Evolutionary conservation across 2,329 filamentous ascomycete genomes (phyloP), one percentile per base, ranked within the genome.

Genomic region (Neofusicoccum parvum): DNA sequence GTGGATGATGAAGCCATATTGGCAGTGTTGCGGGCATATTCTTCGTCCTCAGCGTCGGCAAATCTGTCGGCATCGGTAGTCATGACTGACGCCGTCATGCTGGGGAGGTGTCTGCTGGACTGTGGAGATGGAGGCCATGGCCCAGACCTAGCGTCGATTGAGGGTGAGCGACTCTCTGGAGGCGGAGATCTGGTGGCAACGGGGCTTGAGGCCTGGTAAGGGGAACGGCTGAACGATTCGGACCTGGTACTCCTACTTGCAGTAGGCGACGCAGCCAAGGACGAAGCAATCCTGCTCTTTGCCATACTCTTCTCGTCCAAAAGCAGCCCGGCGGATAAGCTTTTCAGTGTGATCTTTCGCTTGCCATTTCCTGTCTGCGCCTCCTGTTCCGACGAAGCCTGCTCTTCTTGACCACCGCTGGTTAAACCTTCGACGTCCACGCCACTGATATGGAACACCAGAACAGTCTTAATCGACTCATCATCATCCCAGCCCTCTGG

Each of bases 341-440:
- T 85, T 15, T 85, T 83, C n/a, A 92, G 78, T 15, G 82, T 84
- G 56, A 92, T 80, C 66, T 88, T 86, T 27, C 89, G 83, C 73
- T 90, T 91, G 23, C 88, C 89, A 66, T 88, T 81, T 73, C 86
- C 89, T 27, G 82, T 48, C 27, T 51, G 27, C 67, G 54, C 23
- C 15, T 58, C 39, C 14, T 58, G 27, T n/a, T 20, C 32, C 17
- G 23, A 39, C 53, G 11, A 62, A 65, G 15, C 63, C 43, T n/a
- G 51, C 67, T 54, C 70, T 73, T 20, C 64, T 41, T 5, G 71
- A 65, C 43, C 67, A 67, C 34, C 73, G 70, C 53, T 68, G 6
- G 72, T 72, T 54, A 92, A 83, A 3, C 88, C 89, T 69, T 92
- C 88, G 5, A 92, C 84, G 64, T 87, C 84, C 43, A 92, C 83